Conservation (phyloP, 805 yeast genomes). For the Lipomyces orientalis region DNA sequence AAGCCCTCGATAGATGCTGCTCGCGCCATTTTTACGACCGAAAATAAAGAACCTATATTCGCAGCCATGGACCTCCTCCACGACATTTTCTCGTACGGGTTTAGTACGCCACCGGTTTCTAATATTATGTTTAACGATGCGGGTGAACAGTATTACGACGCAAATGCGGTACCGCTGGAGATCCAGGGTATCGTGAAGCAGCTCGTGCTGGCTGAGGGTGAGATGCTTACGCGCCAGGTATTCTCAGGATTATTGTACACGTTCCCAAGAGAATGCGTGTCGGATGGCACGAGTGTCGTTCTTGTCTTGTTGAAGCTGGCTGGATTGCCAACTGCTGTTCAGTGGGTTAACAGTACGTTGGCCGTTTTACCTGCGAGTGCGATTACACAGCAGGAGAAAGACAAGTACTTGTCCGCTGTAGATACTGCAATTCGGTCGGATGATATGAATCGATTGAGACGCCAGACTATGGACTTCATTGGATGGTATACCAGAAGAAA, state of each 20-base stretch:
- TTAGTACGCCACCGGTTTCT: conserved; percentile 78
- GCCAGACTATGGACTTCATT: conserved; percentile 75
- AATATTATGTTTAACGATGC: conserved; percentile 50
- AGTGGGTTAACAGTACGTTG: conserved; percentile 68
- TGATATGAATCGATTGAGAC: conserved; percentile 75
- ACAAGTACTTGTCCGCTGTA: conserved; percentile 63
- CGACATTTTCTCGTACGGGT: conserved; percentile 86
- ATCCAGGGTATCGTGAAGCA: conserved; percentile 57
- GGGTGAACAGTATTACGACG: conserved; percentile 15
- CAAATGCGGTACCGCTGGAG: conserved; percentile 59
- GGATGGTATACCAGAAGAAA: conserved; percentile 84
- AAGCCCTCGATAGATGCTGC: conserved; percentile 63
- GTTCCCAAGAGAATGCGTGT: conserved; percentile 70
- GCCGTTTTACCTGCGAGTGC: conserved; percentile 63
- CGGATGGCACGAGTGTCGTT: conserved; percentile 77
- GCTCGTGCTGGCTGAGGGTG: conserved; percentile 62
- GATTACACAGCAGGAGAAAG: conserved; percentile 70
- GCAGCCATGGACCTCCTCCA: conserved; percentile 76
- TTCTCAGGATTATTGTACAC: conserved; percentile 71
- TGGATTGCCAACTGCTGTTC: conserved; percentile 51
- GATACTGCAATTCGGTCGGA: conserved; percentile 62
- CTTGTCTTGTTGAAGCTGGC: conserved; percentile 63
- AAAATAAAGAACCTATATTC: conserved; percentile 72
- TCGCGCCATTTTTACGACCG: conserved; percentile 58
- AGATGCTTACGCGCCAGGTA: conserved; percentile 57